A percentile compares a stretch with the other conserved stretches of the same genome.
Conservation (phyloP, 2,329 filamentous ascomycete genomes). For the Nannizziopsis arthrosporioides region DNA sequence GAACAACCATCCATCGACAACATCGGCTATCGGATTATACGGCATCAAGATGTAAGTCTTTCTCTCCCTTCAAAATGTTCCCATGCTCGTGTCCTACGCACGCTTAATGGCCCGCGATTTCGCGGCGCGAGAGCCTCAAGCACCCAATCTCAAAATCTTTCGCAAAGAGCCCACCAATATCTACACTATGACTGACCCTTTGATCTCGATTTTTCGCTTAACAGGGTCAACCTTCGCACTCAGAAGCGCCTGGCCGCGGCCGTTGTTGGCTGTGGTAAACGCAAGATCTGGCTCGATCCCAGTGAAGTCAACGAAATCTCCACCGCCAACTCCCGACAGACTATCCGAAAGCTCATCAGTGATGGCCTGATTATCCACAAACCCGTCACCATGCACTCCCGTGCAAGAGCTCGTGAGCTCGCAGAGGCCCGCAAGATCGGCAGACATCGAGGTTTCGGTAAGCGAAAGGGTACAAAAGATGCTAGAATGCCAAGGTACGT, state of each 20-base stretch:
- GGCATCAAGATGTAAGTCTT: conserved; percentile 19
- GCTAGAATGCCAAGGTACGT: conserved; percentile 96
- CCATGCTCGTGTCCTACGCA: not conserved
- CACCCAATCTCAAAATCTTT: not conserved
- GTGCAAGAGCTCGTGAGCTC: conserved; percentile 88
- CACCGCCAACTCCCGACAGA: conserved; percentile 99
- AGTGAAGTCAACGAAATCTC: conserved; percentile 99
- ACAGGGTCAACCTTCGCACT: conserved; percentile 98
- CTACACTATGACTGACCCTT: conserved; percentile 17
- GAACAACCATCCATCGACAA: conserved; percentile 16
- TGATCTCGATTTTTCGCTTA: conserved; percentile 16
- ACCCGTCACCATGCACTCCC: conserved; percentile 99
- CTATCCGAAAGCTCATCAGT: conserved; percentile 96
- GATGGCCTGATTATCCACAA: conserved; percentile 99
- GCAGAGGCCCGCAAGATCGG: conserved; percentile 89
- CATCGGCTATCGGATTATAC: conserved; percentile 15
- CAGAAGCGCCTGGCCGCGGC: conserved; percentile 99
- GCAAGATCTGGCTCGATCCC: conserved; percentile 99
- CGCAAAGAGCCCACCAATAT: not conserved
- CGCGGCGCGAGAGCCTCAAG: not conserved
- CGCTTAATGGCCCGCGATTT: not conserved
- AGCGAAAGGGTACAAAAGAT: conserved; percentile 99
- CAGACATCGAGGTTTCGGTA: conserved; percentile 98
- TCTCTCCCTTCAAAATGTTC: not conserved
- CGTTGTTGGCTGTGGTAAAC: conserved; percentile 97